These are phyloP conservation scores for Peziza echinospora DNA, from an alignment of 495 filamentous ascomycete genomes.

Conservation along the genomic window DNA sequence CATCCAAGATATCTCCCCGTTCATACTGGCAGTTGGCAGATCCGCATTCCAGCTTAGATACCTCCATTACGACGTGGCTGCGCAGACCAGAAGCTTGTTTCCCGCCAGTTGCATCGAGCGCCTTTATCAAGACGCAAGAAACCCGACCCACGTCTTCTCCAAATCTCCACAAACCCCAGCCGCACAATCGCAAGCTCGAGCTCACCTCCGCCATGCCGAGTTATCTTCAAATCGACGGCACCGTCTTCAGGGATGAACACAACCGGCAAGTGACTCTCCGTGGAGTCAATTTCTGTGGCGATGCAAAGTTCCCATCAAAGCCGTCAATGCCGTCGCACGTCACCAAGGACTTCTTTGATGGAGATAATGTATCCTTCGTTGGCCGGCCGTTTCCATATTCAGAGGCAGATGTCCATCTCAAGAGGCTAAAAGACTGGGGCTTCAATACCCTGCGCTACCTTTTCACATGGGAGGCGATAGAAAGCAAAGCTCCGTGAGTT, in stretches of 20 bases:
- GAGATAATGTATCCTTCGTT: slow-evolving; percentile 76
- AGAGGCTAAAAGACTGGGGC: slow-evolving; percentile 64
- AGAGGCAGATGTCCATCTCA: slow-evolving; percentile 72
- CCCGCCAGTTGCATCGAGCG: neutral
- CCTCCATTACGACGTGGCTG: too few species aligned
- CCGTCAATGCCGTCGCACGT: slow-evolving; percentile 68
- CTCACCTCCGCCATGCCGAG: slow-evolving; percentile 16
- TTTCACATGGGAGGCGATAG: slow-evolving; percentile 98
- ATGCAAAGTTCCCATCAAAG: slow-evolving; percentile 48
- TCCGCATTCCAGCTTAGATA: too few species aligned
- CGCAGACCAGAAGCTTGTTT: too few species aligned
- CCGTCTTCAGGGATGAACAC: slow-evolving; percentile 49
- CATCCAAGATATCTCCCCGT: too few species aligned
- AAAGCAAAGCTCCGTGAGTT: slow-evolving; percentile 50
- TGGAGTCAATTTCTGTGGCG: slow-evolving; percentile 47
- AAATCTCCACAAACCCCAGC: neutral
- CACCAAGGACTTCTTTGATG: slow-evolving; percentile 67
- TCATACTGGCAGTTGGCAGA: too few species aligned
- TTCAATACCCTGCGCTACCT: slow-evolving; percentile 93
- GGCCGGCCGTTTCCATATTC: slow-evolving; percentile 60
- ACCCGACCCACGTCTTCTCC: too few species aligned
- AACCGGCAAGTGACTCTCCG: slow-evolving; percentile 46
- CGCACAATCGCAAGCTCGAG: neutral
- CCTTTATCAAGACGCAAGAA: neutral
- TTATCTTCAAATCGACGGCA: slow-evolving; percentile 54